Percentiles rank a stretch among this genome's conserved stretches.
Evolutionary conservation across 225 moss, liverwort and hornwort species (phyloP).

Genomic region (Climacium dendroides): DNA sequence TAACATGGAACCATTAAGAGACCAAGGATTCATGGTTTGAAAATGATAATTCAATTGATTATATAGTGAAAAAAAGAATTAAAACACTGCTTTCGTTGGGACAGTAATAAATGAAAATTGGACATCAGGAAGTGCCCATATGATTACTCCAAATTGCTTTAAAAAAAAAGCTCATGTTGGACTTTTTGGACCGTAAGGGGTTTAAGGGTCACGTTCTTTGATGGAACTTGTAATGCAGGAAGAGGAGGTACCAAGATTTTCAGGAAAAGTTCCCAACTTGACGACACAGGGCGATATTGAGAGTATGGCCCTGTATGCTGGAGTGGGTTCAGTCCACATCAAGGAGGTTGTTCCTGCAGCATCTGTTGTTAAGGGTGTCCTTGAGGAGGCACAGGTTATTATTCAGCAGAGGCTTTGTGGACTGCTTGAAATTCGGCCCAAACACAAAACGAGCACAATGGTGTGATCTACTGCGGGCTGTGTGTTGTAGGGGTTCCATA

Average conservation of each 20-base stretch:
- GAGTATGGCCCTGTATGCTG: constrained; percentile 80
- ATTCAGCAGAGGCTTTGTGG: constrained; percentile 25
- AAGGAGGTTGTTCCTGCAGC: constrained; percentile 57
- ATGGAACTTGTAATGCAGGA: constrained; percentile 19
- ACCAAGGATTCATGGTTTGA: background rate
- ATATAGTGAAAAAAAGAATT: background rate
- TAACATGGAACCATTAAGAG: background rate
- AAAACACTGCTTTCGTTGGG: too few species aligned
- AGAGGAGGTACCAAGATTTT: constrained; percentile 50
- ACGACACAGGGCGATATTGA: constrained; percentile 56
- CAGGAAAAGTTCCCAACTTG: constrained; percentile 80
- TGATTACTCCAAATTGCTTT: background rate
- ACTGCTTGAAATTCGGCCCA: constrained; percentile 7
- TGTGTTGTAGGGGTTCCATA: background rate
- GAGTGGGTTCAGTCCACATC: constrained; percentile 46
- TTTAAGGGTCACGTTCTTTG: background rate
- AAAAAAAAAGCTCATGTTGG: too few species aligned
- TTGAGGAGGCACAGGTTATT: constrained; percentile 63
- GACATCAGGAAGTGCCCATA: background rate
- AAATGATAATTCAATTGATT: background rate
- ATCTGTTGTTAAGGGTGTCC: constrained; percentile 35
- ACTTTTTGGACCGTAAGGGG: background rate
- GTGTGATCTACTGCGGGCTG: background rate
- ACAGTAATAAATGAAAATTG: too few species aligned
- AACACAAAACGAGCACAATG: constrained; percentile 2